Percentiles rank a stretch among this genome's conserved stretches.
Evolutionary conservation across 352 stramenopile genomes (phyloP).

Genomic region (Globisporangium uncinulatum): DNA sequence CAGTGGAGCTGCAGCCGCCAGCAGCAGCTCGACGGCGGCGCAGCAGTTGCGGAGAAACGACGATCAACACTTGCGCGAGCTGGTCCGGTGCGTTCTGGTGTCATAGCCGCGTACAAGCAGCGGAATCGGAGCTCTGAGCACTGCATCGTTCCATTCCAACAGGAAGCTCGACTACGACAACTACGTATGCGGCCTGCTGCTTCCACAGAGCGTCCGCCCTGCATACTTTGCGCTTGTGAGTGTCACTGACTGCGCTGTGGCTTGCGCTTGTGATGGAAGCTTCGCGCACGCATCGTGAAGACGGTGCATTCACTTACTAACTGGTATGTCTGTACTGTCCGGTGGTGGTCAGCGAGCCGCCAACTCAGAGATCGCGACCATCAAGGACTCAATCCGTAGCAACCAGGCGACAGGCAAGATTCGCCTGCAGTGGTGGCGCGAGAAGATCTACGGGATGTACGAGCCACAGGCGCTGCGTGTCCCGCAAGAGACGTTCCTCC

Average conservation of each 20-base stretch:
- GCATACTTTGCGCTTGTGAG: slow-evolving; percentile 82
- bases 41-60: not conserved
- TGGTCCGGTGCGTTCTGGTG: not conserved
- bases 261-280: not conserved
- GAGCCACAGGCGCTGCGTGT: slow-evolving; percentile 7
- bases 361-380: slow-evolving; percentile 87
- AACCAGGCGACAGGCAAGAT: slow-evolving; percentile 87
- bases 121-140: not conserved
- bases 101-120: not conserved
- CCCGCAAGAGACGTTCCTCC: slow-evolving; percentile 54
- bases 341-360: slow-evolving; percentile 53
- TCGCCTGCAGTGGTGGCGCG: slow-evolving; percentile 91
- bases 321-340: not conserved
- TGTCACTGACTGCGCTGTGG: not conserved
- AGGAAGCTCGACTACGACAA: slow-evolving; percentile 85
- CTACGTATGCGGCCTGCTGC: slow-evolving; percentile 69
- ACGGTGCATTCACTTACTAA: not conserved
- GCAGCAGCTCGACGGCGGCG: not conserved
- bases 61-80: slow-evolving; percentile 1
- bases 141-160: not conserved
- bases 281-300: not conserved
- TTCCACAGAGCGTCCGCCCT: slow-evolving; percentile 51
- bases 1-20: not conserved
- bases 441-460: slow-evolving; percentile 77
- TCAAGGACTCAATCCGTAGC: slow-evolving; percentile 85